Evolutionary conservation across 75 land plant genomes (phyloP).

Genomic region (Pinus tabuliformis): DNA sequence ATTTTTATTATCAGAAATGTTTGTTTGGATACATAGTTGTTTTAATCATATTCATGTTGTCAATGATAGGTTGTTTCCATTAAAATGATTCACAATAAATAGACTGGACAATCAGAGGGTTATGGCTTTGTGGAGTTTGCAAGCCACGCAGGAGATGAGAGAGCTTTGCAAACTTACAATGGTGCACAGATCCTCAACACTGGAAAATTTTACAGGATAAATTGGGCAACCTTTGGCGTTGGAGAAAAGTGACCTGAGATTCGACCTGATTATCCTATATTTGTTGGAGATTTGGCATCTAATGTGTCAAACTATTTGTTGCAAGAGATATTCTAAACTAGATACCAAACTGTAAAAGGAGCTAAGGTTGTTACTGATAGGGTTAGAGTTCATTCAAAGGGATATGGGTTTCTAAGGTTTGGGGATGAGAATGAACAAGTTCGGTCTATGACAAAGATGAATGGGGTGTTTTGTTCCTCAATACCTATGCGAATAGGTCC

Average conservation of each 20-base stretch:
- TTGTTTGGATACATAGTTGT: too few species aligned
- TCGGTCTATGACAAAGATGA: constrained; percentile 95
- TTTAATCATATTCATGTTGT: not conserved
- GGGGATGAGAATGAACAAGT: constrained; percentile 79
- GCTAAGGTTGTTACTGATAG: constrained; percentile 94
- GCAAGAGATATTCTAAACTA: constrained; percentile 75
- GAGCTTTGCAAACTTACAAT: constrained; percentile 72
- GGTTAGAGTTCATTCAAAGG: constrained; percentile 83
- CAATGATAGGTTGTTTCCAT: constrained; percentile 54
- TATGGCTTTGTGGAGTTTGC: constrained; percentile 94
- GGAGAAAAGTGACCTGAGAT: constrained; percentile 80
- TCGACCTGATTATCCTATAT: constrained; percentile 74
- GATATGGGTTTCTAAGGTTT: constrained; percentile 97
- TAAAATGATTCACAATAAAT: constrained; percentile 89
- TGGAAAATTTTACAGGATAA: constrained; percentile 78
- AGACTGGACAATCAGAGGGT: constrained; percentile 73
- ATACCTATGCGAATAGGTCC: constrained; percentile 94
- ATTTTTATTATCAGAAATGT: too few species aligned
- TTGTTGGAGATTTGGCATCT: constrained; percentile 93
- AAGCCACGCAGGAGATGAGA: constrained; percentile 78
- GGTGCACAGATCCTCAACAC: constrained; percentile 73
- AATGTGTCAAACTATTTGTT: constrained; percentile 90
- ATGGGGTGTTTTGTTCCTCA: constrained; percentile 73
- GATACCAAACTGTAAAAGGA: constrained; percentile 81
- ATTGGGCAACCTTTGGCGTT: constrained; percentile 88